Percentiles rank a stretch among this genome's conserved stretches.
Evolutionary conservation across 2,329 filamentous ascomycete genomes (phyloP).

Genomic region (Onygena corvina): DNA sequence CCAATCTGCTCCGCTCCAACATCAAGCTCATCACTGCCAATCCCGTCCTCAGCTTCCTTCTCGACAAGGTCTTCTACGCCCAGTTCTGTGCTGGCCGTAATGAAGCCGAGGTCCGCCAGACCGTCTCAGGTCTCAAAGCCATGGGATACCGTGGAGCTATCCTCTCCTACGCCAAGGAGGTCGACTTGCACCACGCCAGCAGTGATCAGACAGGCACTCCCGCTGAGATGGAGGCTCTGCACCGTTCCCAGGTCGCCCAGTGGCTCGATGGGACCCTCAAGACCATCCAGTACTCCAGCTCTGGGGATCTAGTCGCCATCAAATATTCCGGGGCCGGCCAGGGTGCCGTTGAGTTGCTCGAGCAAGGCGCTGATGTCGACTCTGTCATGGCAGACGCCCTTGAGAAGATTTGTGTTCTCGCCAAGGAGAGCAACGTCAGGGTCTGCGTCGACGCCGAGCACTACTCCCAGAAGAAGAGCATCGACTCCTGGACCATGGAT

Average conservation of each 20-base stretch:
- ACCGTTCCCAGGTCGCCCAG: slow-evolving; percentile 25
- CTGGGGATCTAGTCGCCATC: slow-evolving; percentile 42
- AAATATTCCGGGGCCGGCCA: slow-evolving; percentile 63
- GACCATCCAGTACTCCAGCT: slow-evolving; percentile 41
- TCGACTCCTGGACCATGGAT: slow-evolving; percentile 43
- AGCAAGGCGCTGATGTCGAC: slow-evolving; percentile 13
- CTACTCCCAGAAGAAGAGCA: slow-evolving; percentile 40
- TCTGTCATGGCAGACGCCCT: slow-evolving; percentile 14
- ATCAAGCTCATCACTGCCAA: slow-evolving; percentile 14
- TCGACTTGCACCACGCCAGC: slow-evolving; percentile 40
- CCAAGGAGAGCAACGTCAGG: slow-evolving; percentile 22
- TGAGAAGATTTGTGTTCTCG: slow-evolving; percentile 17
- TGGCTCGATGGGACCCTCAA: slow-evolving; percentile 45
- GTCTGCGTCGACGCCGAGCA: slow-evolving; percentile 46
- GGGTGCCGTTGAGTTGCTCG: slow-evolving; percentile 14
- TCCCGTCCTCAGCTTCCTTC: slow-evolving; percentile 11
- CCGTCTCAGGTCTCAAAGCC: slow-evolving; percentile 35
- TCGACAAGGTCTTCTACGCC: slow-evolving; percentile 39
- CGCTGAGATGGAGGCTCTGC: slow-evolving; percentile 23
- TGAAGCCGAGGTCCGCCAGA: slow-evolving; percentile 36
- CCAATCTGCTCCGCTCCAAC: slow-evolving; percentile 13
- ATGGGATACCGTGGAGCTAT: slow-evolving; percentile 44
- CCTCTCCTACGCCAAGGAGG: slow-evolving; percentile 43
- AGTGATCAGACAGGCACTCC: slow-evolving; percentile 23
- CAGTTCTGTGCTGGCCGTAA: slow-evolving; percentile 47